phyloP scores from a whole-genome alignment of 2,329 filamentous ascomycete species.

The Bisporella sp. region DNA sequence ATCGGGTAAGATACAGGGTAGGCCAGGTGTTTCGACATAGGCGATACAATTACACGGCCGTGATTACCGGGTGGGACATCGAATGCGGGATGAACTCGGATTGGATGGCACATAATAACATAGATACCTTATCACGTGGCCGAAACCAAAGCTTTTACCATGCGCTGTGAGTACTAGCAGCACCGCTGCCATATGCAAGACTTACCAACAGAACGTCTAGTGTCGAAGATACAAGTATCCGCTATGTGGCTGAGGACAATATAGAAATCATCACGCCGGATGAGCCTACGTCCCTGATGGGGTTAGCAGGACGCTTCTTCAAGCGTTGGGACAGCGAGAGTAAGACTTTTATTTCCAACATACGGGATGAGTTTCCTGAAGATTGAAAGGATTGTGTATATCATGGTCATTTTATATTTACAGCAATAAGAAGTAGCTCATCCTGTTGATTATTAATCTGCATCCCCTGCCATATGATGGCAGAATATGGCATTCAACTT shows the following conservation, averaged over 20 bases:
- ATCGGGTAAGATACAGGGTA: constrained; percentile 57
- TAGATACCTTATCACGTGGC: constrained; percentile 52
- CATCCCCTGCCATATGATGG: no score
- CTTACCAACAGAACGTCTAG: constrained; percentile 34
- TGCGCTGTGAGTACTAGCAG: constrained; percentile 62
- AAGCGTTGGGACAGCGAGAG: constrained; percentile 68
- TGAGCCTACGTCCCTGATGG: constrained; percentile 54
- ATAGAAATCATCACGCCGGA: constrained; percentile 53
- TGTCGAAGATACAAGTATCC: constrained; percentile 58
- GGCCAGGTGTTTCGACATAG: constrained; percentile 82
- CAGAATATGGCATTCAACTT: no score
- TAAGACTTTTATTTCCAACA: constrained; percentile 75
- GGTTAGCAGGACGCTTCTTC: constrained; percentile 77
- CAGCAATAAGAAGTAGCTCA: no score
- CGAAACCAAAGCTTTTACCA: constrained; percentile 73
- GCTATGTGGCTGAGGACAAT: constrained; percentile 77
- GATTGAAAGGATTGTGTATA: constrained; percentile 42
- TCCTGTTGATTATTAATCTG: no score
- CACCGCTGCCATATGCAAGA: constrained; percentile 2
- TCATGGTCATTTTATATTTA: no score
- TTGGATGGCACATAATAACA: constrained; percentile 57
- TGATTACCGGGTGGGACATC: constrained; percentile 77
- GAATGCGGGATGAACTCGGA: constrained; percentile 48
- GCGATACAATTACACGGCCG: constrained; percentile 70
- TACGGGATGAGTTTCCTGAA: constrained; percentile 76